Evolutionary conservation across 495 filamentous ascomycete species (phyloP), one percentile per base, ranked within the genome.

Genomic region (Usnea hakonensis): DNA sequence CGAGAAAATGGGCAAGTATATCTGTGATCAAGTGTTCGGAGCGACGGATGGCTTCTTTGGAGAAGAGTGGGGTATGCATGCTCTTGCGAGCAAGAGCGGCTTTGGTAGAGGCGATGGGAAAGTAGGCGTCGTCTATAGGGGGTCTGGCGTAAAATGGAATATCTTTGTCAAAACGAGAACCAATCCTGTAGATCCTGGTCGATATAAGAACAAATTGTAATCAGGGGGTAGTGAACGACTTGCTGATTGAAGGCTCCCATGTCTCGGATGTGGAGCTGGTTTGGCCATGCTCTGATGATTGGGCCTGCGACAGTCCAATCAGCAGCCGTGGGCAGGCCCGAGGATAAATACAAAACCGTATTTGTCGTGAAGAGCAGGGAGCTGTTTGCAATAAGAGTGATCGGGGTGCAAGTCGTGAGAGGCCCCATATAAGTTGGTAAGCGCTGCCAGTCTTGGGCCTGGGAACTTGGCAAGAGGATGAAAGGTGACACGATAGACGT

Each of bases 391-490:
- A 26, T 52, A 52, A 8, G 48, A 52, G 16, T 16, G 26, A n/a
- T 52, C 5, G 16, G 48, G 14, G 2, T 2, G 26, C 13, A 52
- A 32, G 28, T 52, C 48, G 16, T 32, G n/a, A 9, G 14, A 68
- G 3, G 55, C 66, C 48, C 65, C 66, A 57, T 64, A 68, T 23
- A 58, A 40, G 16, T 38, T 55, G 26, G 65, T 68, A 11, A 50
- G 28, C 11, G 33, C 46, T 30, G 64, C 59, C 10, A 63, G 14
- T 16, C 19, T 35, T 6, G 66, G 66, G 28, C 66, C 66, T 6
- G 58, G 64, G 48, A 66, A 68, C 14, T n/a, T 14, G 46, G 66
- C 54, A 23, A 68, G 46, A 17, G 66, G 66, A 40, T 68, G 66
- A n/a, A 63, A 64, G 28, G 43, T 43, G 23, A 44, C n/a, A 32